A percentile compares a stretch with the other conserved stretches of the same genome.
Conservation (phyloP, 2,329 filamentous ascomycete species). For the Penicillium sclerotigenum region DNA sequence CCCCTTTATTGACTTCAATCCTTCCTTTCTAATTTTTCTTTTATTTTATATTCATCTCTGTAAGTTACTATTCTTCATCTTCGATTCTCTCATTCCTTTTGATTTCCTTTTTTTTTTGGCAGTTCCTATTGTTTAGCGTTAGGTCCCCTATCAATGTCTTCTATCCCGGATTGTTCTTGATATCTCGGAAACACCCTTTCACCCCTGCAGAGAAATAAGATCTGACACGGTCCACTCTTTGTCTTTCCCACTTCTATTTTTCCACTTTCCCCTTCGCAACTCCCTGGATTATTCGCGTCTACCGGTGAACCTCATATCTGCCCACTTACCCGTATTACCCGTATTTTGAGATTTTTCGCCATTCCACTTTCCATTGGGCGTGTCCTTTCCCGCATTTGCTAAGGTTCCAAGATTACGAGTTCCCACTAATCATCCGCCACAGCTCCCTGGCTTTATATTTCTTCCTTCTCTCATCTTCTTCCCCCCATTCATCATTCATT, state of each 20-base stretch:
- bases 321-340: too few species aligned
- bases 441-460: slow-evolving; percentile 14
- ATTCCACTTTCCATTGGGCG: slow-evolving; percentile 9
- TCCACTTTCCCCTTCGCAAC: slow-evolving; percentile 11
- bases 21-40: too few species aligned
- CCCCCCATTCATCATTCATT: slow-evolving; percentile 8
- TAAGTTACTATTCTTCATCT: neutral
- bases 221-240: slow-evolving; percentile 25
- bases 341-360: slow-evolving; percentile 25
- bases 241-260: slow-evolving; percentile 16
- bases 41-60: neutral
- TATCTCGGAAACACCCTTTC: slow-evolving; percentile 15
- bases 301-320: slow-evolving; percentile 6
- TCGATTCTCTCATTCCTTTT: neutral
- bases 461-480: slow-evolving; percentile 17
- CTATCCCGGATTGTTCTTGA: slow-evolving; percentile 14
- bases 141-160: slow-evolving; percentile 11
- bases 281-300: slow-evolving; percentile 11
- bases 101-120: too few species aligned
- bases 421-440: slow-evolving; percentile 14
- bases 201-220: slow-evolving; percentile 27
- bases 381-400: neutral
- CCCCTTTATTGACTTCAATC: neutral
- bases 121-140: too few species aligned
- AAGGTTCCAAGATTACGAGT: neutral